Conservation (phyloP, 2,329 filamentous ascomycete species). For the Coniochaeta sp. region DNA sequence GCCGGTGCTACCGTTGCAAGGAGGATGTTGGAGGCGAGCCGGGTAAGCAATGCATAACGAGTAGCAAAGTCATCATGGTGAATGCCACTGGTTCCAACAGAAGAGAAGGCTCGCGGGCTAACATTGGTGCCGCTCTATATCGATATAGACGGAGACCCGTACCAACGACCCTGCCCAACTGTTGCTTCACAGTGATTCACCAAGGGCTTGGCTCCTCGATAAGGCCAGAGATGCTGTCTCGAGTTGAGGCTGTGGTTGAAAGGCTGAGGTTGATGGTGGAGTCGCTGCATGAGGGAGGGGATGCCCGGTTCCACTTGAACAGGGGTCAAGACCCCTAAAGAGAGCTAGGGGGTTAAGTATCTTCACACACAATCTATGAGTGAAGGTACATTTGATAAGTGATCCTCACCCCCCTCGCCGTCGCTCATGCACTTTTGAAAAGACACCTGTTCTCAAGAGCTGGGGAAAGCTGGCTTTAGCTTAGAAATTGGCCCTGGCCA, state of each 20-base stretch:
- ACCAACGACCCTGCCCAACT: neutral
- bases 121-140: too few relatives aligned
- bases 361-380: neutral
- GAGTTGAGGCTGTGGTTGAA: neutral
- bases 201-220: neutral
- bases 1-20: neutral
- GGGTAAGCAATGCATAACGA: neutral
- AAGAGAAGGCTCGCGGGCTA: too few relatives aligned
- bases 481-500: constrained; percentile 1
- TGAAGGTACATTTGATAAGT: neutral
- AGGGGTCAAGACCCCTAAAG: constrained; percentile 1
- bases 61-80: too few relatives aligned
- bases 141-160: too few relatives aligned
- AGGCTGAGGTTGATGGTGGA: neutral
- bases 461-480: neutral
- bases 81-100: too few relatives aligned
- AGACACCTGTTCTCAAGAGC: constrained; percentile 5
- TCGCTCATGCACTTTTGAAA: neutral
- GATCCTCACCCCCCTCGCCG: neutral
- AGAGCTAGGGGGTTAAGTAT: neutral
- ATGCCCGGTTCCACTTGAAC: neutral
- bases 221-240: neutral
- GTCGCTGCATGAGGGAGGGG: neutral
- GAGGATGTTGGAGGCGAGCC: neutral
- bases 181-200: neutral